Evolutionary conservation across 306 rosid genomes (phyloP).

Genomic region (Rosa chinensis): DNA sequence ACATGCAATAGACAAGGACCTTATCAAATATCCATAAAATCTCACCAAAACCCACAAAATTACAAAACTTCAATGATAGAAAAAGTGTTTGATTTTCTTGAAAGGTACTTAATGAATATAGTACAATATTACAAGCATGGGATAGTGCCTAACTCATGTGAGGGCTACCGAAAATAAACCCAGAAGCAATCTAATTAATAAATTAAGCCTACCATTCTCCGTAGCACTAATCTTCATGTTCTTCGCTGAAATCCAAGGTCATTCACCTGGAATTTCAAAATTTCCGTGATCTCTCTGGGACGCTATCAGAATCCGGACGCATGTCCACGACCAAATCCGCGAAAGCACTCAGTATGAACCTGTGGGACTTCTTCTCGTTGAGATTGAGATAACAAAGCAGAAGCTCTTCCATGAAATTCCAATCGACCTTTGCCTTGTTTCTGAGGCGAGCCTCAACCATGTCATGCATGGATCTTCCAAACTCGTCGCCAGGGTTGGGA

Average conservation of each 20-base stretch:
- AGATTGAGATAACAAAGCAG: constrained; percentile 54
- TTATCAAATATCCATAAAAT: constrained; percentile 29
- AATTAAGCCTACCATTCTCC: neutral
- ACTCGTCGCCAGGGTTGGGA: constrained; percentile 51
- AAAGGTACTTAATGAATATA: constrained; percentile 1
- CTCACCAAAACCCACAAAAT: constrained; percentile 34
- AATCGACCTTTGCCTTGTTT: constrained; percentile 50
- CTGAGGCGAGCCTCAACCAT: constrained; percentile 49
- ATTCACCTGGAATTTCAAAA: constrained; percentile 25
- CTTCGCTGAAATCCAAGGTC: constrained; percentile 12
- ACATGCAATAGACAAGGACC: constrained; percentile 43
- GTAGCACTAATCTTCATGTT: neutral
- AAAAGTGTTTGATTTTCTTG: constrained; percentile 31
- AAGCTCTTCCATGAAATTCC: constrained; percentile 86
- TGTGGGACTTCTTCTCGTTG: constrained; percentile 61
- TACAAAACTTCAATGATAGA: constrained; percentile 34
- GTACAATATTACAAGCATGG: constrained; percentile 16
- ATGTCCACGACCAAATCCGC: constrained; percentile 51
- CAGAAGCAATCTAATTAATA: constrained; percentile 1
- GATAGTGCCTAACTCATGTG: constrained; percentile 35
- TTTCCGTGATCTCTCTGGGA: constrained; percentile 27
- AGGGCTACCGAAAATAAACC: constrained; percentile 24
- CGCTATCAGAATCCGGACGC: constrained; percentile 31
- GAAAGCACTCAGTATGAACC: constrained; percentile 65
- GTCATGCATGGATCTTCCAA: constrained; percentile 59